Evolutionary conservation across 768 basidiomycete genomes (phyloP), one percentile per base, ranked within the genome.

Genomic region (Amanita inopinata): DNA sequence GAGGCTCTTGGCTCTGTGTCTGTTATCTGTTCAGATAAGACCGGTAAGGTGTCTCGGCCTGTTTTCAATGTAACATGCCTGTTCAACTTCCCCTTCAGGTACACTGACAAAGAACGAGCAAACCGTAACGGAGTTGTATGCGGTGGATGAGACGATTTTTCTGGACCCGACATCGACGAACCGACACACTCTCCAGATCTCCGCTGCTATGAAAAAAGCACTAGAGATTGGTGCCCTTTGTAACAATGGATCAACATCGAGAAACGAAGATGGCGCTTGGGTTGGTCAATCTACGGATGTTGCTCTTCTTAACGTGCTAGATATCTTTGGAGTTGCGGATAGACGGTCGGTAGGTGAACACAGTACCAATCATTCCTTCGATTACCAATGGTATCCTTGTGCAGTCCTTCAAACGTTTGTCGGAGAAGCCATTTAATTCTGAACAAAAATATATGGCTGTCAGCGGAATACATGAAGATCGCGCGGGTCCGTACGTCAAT

Each of bases 1-100:
- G 93, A 98, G 60, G 79, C 91, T 0, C 67, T 98, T 2, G 93
- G 93, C 2, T 89, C 86, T 2, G 89, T 97, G 9, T 91, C 86
- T n/a, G 93, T 98, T 6, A 93, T 98, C 48, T 98, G 93, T 56
- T 91, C 91, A 2, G 93, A 97, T 62, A 98, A 97, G 63, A 97
- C 94, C 33, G 92, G 89, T 80, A 50, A 38, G 71, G 15, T 23
- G 17, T 5, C 24, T 50, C 7, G 9, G 25, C 25, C 4, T 36
- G 18, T 5, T 33, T 33, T 5, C 30, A 15, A 20, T 3, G 10
- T 14, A 17, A 36, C 40, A 50, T 49, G 24, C 28, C 40, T 28
- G 37, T 24, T 10, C 5, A 43, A 30, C 18, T 42, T 12, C 39
- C 38, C 19, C 25, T 72, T n/a, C 14, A 71, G 89, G 92, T 14